These are phyloP conservation scores for Hyaloscypha hepaticicola DNA, from an alignment of 495 filamentous ascomycete genomes.

Conservation along the genomic window DNA sequence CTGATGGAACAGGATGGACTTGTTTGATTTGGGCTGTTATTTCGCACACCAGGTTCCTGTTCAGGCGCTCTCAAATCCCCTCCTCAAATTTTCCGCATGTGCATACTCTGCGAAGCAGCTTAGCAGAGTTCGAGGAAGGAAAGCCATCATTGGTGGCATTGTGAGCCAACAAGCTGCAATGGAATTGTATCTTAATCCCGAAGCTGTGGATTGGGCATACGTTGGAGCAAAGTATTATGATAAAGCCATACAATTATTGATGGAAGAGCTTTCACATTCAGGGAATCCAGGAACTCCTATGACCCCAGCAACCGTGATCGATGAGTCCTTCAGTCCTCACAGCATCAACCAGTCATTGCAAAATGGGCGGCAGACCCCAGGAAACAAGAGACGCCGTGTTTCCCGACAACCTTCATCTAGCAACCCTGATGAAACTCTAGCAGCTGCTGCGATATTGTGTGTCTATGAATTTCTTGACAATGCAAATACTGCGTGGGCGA, in stretches of 20 bases:
- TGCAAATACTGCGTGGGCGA: slow-evolving; percentile 58
- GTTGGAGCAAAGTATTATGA: slow-evolving; percentile 63
- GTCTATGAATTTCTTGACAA: slow-evolving; percentile 65
- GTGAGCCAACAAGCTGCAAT: slow-evolving; percentile 50
- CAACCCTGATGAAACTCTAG: slow-evolving; percentile 59
- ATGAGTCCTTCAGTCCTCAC: slow-evolving; percentile 22
- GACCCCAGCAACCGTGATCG: slow-evolving; percentile 23
- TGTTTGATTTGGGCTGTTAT: slow-evolving; percentile 59
- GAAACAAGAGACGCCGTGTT: slow-evolving; percentile 22
- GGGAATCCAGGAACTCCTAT: slow-evolving; percentile 18
- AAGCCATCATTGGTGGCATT: slow-evolving; percentile 49
- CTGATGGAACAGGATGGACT: slow-evolving; percentile 57
- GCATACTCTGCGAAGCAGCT: slow-evolving; percentile 63
- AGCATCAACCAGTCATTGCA: slow-evolving; percentile 15
- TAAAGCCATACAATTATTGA: slow-evolving; percentile 59
- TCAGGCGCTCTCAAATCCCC: slow-evolving; percentile 52
- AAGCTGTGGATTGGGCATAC: slow-evolving; percentile 53
- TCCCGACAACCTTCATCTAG: slow-evolving; percentile 32
- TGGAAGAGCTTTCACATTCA: slow-evolving; percentile 51
- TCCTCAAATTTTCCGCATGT: slow-evolving; percentile 59
- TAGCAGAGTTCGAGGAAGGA: slow-evolving; percentile 51
- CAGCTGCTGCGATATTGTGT: slow-evolving; percentile 61
- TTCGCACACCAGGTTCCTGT: slow-evolving; percentile 61
- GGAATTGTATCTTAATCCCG: slow-evolving; percentile 46
- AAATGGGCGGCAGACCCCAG: slow-evolving; percentile 9